Evolutionary conservation across 148 eudicot species (phyloP).

Genomic region (Mesembryanthemum crystallinum): DNA sequence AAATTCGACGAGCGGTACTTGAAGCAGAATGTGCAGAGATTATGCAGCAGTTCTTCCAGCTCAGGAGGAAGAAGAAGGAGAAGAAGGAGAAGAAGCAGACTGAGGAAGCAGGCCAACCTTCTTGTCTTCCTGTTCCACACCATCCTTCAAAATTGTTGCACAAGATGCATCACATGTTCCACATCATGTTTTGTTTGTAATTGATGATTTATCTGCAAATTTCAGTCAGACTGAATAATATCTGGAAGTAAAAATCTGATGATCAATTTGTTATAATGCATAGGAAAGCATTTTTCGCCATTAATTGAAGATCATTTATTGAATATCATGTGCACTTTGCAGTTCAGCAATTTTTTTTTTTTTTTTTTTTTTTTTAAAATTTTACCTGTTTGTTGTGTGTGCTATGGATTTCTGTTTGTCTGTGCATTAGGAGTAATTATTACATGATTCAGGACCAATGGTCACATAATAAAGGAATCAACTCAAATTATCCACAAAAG

Average conservation of each 20-base stretch:
- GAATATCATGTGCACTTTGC: too few relatives aligned
- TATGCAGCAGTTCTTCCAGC: constrained; percentile 88
- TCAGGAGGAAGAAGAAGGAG: constrained; percentile 56
- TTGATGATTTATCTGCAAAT: background rate
- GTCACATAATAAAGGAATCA: too few relatives aligned
- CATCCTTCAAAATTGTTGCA: constrained; percentile 50
- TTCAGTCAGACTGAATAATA: constrained; percentile 25
- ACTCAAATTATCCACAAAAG: too few relatives aligned
- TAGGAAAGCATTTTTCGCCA: too few relatives aligned
- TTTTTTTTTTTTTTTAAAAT: background rate
- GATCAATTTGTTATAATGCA: too few relatives aligned
- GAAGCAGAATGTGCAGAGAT: constrained; percentile 72
- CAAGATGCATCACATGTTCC: constrained; percentile 64
- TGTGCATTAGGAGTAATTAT: too few relatives aligned
- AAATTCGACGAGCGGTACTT: constrained; percentile 63
- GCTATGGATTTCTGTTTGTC: too few relatives aligned
- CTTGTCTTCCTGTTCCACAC: constrained; percentile 51
- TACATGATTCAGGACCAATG: too few relatives aligned
- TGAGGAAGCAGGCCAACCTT: constrained; percentile 37
- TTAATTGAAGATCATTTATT: too few relatives aligned
- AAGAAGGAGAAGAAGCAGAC: constrained; percentile 42
- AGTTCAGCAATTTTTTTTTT: background rate
- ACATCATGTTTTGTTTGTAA: constrained; percentile 10
- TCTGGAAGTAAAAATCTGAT: constrained; percentile 6
- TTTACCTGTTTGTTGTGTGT: too few relatives aligned